Conservation (phyloP, 192 early-diverging fungal species). For the Podila clonocystis region DNA sequence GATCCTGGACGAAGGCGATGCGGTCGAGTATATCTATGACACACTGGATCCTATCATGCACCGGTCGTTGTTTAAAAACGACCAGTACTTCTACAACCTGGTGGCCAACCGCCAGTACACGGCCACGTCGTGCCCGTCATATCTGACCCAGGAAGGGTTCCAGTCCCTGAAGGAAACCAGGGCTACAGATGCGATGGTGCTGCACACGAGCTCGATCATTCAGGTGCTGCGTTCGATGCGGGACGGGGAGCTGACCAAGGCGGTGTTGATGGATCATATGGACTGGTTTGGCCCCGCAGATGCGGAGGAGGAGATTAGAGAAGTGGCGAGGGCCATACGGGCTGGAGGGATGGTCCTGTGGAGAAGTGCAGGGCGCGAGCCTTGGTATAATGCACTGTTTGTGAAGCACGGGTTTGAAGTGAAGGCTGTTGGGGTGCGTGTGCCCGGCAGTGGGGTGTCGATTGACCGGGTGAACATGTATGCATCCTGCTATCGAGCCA, state of each 20-base stretch:
- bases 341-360: slow-evolving; percentile 79
- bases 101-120: slow-evolving; percentile 77
- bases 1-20: slow-evolving; percentile 81
- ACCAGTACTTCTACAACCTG: slow-evolving; percentile 91
- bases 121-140: slow-evolving; percentile 73
- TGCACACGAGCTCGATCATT: slow-evolving; percentile 83
- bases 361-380: slow-evolving; percentile 80
- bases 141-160: slow-evolving; percentile 79
- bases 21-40: slow-evolving; percentile 81
- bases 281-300: slow-evolving; percentile 83
- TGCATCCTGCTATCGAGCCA: slow-evolving; percentile 71
- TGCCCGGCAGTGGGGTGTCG: slow-evolving; percentile 65
- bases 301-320: slow-evolving; percentile 74
- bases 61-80: slow-evolving; percentile 67
- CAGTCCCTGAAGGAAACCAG: slow-evolving; percentile 56
- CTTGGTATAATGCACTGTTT: slow-evolving; percentile 86
- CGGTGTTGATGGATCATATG: slow-evolving; percentile 92
- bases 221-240: slow-evolving; percentile 67
- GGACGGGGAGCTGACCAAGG: slow-evolving; percentile 75
- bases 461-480: slow-evolving; percentile 94
- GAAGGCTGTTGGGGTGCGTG: slow-evolving; percentile 72
- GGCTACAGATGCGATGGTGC: slow-evolving; percentile 69
- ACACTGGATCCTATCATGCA: slow-evolving; percentile 82
- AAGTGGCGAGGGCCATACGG: slow-evolving; percentile 65
- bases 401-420: slow-evolving; percentile 77